Evolutionary conservation across 1,284 basidiomycete species (phyloP).

Genomic region (Naganishia liquefaciens): DNA sequence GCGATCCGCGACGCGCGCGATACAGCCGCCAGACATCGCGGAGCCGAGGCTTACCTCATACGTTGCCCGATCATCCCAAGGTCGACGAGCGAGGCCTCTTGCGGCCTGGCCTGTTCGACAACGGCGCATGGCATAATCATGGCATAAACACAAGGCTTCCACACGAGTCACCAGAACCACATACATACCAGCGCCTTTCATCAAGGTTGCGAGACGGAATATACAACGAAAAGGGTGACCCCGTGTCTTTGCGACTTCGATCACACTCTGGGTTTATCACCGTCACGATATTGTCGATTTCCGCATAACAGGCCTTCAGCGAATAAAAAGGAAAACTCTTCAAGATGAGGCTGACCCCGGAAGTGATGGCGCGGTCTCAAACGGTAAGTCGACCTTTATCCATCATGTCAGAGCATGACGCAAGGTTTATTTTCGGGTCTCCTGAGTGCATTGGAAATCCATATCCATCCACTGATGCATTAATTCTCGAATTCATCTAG

Average conservation of each 20-base stretch:
- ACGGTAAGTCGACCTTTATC: neutral
- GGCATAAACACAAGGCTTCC: too few species aligned
- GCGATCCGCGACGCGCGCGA: neutral
- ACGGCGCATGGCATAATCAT: neutral
- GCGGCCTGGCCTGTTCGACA: neutral
- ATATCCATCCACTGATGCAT: constrained; percentile 61
- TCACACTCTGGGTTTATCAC: neutral
- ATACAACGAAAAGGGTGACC: too few species aligned
- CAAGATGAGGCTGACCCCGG: constrained; percentile 54
- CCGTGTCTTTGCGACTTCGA: too few species aligned
- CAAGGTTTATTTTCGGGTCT: neutral
- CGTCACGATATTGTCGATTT: too few species aligned
- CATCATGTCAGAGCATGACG: neutral
- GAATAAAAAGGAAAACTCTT: constrained; percentile 5
- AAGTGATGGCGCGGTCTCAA: constrained; percentile 43
- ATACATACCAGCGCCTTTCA: too few species aligned
- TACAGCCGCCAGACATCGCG: neutral
- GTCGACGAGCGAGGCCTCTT: neutral
- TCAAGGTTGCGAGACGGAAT: too few species aligned
- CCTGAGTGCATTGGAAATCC: neutral
- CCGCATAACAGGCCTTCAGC: neutral
- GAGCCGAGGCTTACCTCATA: constrained; percentile 1
- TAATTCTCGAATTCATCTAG: constrained; percentile 61
- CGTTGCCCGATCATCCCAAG: neutral
- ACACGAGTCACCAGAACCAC: too few species aligned